A percentile compares a stretch with the other conserved stretches of the same genome.
Conservation (phyloP, 2,329 filamentous ascomycete genomes). For the Ascochyta fabae region DNA sequence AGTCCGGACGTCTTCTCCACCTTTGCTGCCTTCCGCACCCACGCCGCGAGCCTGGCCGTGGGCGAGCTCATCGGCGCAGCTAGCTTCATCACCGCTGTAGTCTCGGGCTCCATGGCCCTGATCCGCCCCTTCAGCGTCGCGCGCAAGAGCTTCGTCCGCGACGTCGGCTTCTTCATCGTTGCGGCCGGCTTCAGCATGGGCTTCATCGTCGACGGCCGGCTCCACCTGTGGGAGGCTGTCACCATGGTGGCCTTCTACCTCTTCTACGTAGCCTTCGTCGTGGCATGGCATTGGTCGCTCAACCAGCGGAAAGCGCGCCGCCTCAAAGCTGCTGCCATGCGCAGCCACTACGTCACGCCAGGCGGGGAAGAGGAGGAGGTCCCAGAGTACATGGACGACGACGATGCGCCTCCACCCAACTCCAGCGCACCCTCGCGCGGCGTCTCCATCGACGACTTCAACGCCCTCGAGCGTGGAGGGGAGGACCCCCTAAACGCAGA, state of each 20-base stretch:
- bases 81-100: conserved; percentile 94
- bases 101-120: conserved; percentile 95
- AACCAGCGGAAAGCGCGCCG: conserved; percentile 67
- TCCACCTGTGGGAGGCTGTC: conserved; percentile 88
- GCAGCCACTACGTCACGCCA: conserved; percentile 74
- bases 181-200: conserved; percentile 86
- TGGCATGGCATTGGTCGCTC: conserved; percentile 89
- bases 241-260: conserved; percentile 90
- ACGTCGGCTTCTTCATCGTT: conserved; percentile 89
- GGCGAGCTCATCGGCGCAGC: conserved; percentile 95
- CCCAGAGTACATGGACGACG: conserved; percentile 60
- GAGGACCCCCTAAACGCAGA: conserved; percentile 63
- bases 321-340: conserved; percentile 72
- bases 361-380: conserved; percentile 65
- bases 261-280: conserved; percentile 87
- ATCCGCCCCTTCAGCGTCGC: conserved; percentile 95
- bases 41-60: conserved; percentile 95
- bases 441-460: conserved; percentile 68
- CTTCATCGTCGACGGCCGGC: conserved; percentile 82
- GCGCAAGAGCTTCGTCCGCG: conserved; percentile 85
- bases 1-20: conserved; percentile 98
- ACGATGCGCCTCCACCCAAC: conserved; percentile 57
- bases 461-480: conserved; percentile 63
- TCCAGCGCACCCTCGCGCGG: conserved; percentile 52
- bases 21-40: conserved; percentile 95